Conservation (phyloP, 768 basidiomycete genomes). For the Boletus sp. region DNA sequence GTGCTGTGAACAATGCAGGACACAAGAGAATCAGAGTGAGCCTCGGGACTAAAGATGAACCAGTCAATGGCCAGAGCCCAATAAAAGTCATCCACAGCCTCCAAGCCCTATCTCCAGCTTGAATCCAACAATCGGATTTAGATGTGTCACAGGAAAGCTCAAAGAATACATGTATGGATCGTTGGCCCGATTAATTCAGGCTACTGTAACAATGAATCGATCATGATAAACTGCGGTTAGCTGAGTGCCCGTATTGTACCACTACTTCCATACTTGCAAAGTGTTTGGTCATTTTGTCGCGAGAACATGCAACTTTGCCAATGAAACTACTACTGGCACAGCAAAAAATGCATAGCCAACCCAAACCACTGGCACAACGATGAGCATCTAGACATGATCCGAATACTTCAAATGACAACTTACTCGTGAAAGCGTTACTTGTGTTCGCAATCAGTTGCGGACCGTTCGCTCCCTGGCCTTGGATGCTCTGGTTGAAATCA, state of each 20-base stretch:
- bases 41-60: too few species aligned
- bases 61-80: too few species aligned
- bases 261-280: not conserved
- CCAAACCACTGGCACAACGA: conserved; percentile 59
- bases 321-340: conserved; percentile 63
- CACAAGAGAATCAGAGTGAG: too few species aligned
- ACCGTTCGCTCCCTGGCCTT: conserved; percentile 47
- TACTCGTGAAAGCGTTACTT: conserved; percentile 77
- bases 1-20: too few species aligned
- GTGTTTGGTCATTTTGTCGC: conserved; percentile 36
- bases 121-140: not conserved
- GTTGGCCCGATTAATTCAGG: not conserved
- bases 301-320: conserved; percentile 65
- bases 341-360: conserved; percentile 73
- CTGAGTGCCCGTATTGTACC: not conserved
- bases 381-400: not conserved
- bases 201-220: not conserved
- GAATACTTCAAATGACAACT: conserved; percentile 26
- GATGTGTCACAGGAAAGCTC: not conserved
- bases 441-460: conserved; percentile 58
- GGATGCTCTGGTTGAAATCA: conserved; percentile 69
- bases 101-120: not conserved
- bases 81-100: too few species aligned
- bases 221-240: not conserved
- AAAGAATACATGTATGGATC: not conserved